Base-by-base conservation (phyloP, 2,329 filamentous ascomycete genomes). In the Coniella lustricola region DNA sequence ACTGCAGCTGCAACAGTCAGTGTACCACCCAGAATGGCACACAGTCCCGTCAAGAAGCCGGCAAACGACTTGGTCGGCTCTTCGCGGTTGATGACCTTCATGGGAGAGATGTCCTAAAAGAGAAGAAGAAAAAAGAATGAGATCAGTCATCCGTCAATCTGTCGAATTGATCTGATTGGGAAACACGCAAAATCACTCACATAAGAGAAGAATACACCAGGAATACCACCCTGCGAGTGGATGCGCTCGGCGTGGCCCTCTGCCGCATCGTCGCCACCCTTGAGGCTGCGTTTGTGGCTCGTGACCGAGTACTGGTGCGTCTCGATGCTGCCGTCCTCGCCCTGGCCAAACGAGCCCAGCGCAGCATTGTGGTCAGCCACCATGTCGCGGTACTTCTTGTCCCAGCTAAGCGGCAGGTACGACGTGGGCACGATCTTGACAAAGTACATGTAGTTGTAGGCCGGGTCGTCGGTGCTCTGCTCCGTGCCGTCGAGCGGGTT, bases 21-120 rank as follows among this genome's bases (percentile, higher is more conserved):
- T 0, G 93, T 98, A 57, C 93, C 93, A 53, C 93, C 93, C 44
- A 98, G 84, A 53, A 97, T 86, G 33, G 91, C 91, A 66, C 93
- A 98, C 17, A 98, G 81, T 41, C 93, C 93, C 1, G 93, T 91
- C 50, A 98, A 68, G 74, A 98, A 98, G 16, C 87, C 87, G 0
- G 88, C 82, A 65, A 98, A 94, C 4, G 85, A 86, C 75, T 97
- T 97, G 52, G 84, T 75, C 40, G 88, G 81, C 57, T 87, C 85
- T 71, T 98, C 94, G 48, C 90, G 85, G 73, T 98, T 98, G 69
- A 98, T 86, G 53, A 98, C 91, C 72, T 97, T 98, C 93, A 98
- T 98, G 4, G 93, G 93, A 2, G 91, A 97, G 66, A 98, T 98
- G 60, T 98, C 93, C 86, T 90, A 47, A 32, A 44, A 31, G 1